Base-by-base conservation (phyloP, 1,284 basidiomycete genomes). In the Cryptococcus sp. region DNA sequence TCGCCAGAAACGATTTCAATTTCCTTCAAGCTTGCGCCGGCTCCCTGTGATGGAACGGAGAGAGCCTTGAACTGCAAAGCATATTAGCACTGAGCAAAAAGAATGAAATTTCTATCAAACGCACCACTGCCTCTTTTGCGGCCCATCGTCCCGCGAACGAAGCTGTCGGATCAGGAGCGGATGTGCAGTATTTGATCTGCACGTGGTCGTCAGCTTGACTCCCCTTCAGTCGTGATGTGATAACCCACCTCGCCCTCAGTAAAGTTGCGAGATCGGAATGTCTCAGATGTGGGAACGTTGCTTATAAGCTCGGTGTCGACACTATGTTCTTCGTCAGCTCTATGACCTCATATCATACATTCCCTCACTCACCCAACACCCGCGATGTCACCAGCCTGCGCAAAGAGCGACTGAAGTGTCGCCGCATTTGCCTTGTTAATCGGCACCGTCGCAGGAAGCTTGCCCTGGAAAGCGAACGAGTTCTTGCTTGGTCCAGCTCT, bases 61-160 rank as follows among this genome's bases (percentile, higher is more conserved):
- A 99, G 84, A n/a, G 93, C 90, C 81, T 99, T 99, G 87, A 99
- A 97, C 59, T 64, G 44, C 8, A 19, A 49, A 48, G 20, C 45
- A 52, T 23, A n/a, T 44, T 20, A 17, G n/a, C 46, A 45, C 11
- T 38, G 22, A 8, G 47, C 26, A n/a, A 34, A 20, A 23, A 5
- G 17, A 4, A 1, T 15, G 20, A 37, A 13, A 43, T 40, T 5
- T 44, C 13, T 39, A 48, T 43, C 15, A 3, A 17, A 64, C 65
- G 57, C 41, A 67, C 65, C 52, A 94, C 89, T 13, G 94, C 95
- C 78, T 99, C 96, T 79, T 98, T 99, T 50, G 93, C 94, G 48
- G 87, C 91, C 93, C 96, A 99, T 64, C 94, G 89, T 52, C 91
- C 94, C 40, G 94, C 93, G 75, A 96, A 94, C 10, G 94, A 97